Percentiles rank a stretch among this genome's conserved stretches.
These are phyloP conservation scores for Glaciozyma martinii DNA, from an alignment of 768 basidiomycete genomes.

Conservation along the genomic window DNA sequence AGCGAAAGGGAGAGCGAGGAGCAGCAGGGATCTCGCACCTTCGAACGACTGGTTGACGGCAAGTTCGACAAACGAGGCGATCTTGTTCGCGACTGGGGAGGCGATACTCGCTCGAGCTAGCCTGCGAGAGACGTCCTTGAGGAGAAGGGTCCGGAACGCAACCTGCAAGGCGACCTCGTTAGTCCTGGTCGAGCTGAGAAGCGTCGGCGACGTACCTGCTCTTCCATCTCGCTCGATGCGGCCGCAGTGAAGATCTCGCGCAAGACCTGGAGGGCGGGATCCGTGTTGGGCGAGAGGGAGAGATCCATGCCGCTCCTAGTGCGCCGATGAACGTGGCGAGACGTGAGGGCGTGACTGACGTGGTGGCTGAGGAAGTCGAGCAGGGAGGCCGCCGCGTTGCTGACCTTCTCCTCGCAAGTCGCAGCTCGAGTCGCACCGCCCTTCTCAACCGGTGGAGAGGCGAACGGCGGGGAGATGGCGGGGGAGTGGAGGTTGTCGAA, in stretches of 20 bases:
- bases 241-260: background rate
- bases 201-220: background rate
- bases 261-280: slow-evolving; percentile 2
- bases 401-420: background rate
- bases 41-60: background rate
- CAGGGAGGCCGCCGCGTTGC: background rate
- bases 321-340: background rate
- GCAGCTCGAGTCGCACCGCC: background rate
- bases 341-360: background rate
- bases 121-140: background rate
- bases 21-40: background rate
- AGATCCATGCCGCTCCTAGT: background rate
- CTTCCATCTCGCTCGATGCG: background rate
- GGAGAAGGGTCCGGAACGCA: slow-evolving; percentile 1
- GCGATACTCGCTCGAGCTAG: slow-evolving; percentile 1
- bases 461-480: too few relatives aligned
- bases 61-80: slow-evolving; percentile 3
- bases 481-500: too few relatives aligned
- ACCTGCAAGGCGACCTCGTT: background rate
- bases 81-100: background rate
- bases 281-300: background rate
- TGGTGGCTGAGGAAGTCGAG: slow-evolving; percentile 8
- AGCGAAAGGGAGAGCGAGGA: background rate
- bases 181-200: background rate
- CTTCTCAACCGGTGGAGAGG: background rate